These are phyloP conservation scores for Schizothecium vesticola DNA, from an alignment of 495 filamentous ascomycete species.

Conservation along the genomic window DNA sequence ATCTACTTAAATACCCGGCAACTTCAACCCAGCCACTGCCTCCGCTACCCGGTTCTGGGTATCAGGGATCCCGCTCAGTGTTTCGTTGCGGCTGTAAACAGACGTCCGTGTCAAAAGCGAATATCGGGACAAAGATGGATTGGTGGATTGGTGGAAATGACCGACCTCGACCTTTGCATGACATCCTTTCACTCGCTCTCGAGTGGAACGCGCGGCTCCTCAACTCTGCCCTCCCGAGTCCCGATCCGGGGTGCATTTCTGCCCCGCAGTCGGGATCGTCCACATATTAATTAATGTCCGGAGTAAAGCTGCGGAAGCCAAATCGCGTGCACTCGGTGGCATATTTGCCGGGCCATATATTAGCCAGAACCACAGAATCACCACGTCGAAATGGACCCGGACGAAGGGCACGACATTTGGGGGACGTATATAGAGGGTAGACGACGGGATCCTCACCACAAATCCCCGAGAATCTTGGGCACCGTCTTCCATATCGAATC, in stretches of 20 bases:
- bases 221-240: not conserved
- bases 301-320: not conserved
- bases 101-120: fast-evolving
- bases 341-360: not conserved
- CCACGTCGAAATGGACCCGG: not conserved
- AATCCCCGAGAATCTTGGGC: not conserved
- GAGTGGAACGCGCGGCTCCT: not conserved
- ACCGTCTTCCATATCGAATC: not conserved
- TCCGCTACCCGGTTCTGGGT: not conserved
- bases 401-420: not conserved
- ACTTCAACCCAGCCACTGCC: not conserved
- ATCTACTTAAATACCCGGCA: not conserved
- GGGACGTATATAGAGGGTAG: not conserved
- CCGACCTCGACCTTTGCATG: not conserved
- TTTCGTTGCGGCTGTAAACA: not conserved
- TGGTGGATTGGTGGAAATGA: not conserved
- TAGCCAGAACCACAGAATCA: not conserved
- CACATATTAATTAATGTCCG: constrained; percentile 2
- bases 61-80: not conserved
- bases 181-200: not conserved
- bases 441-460: not conserved
- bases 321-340: not conserved
- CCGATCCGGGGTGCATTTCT: not conserved
- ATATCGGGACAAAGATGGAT: not conserved
- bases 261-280: not conserved